Evolutionary conservation across 164 flowering plant genomes (phyloP).

Genomic region (Paratinospora sagittata): DNA sequence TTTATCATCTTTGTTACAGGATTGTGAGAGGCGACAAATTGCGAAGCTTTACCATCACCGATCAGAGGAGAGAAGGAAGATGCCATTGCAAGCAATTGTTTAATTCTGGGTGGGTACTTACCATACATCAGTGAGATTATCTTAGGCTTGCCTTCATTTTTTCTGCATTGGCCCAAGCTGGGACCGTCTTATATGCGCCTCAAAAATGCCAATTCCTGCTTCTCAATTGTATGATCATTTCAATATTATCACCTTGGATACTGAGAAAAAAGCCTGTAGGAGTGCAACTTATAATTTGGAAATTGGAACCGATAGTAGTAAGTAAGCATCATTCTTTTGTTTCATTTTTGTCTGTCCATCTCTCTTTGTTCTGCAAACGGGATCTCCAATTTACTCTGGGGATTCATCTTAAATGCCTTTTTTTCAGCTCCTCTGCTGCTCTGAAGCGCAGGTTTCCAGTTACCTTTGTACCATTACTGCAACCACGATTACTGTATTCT

Average conservation of each 20-base stretch:
- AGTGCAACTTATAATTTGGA: not conserved
- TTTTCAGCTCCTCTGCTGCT: not conserved
- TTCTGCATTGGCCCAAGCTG: not conserved
- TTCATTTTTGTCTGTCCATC: not conserved
- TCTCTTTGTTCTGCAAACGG: not conserved
- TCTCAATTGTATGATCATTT: not conserved
- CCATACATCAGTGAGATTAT: not conserved
- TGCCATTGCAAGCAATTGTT: constrained; percentile 24
- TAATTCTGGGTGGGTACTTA: constrained; percentile 11
- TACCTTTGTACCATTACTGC: constrained; percentile 3
- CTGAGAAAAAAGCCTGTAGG: not conserved
- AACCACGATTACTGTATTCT: not conserved
- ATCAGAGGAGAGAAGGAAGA: constrained; percentile 53
- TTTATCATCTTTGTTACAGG: constrained; percentile 43
- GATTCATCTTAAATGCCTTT: not conserved
- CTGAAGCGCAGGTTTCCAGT: not conserved
- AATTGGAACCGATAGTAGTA: not conserved
- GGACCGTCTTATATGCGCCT: not conserved
- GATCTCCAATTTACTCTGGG: not conserved
- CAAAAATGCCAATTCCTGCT: not conserved
- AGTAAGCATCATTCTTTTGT: not conserved
- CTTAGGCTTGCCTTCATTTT: too few species aligned
- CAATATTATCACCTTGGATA: not conserved
- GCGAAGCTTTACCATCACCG: constrained; percentile 78
- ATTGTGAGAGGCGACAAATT: constrained; percentile 75